Conservation (phyloP, 2,329 filamentous ascomycete species). For the Thielaviopsis populi region DNA sequence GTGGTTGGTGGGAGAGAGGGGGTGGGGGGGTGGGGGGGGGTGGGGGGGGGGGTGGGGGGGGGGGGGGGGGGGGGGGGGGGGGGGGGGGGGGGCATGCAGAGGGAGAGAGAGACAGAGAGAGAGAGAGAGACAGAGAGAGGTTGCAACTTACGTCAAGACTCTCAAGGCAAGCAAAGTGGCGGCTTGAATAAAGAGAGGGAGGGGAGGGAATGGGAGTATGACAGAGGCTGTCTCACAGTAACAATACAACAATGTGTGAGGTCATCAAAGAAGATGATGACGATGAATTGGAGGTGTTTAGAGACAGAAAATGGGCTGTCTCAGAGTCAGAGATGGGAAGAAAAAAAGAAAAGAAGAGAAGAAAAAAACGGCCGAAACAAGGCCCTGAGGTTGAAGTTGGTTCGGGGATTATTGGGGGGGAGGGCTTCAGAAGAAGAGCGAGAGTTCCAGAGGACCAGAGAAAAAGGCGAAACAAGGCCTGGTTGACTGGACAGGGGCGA, state of each 20-base stretch:
- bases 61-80: background rate
- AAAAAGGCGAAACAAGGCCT: background rate
- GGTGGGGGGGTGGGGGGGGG: background rate
- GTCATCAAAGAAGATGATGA: background rate
- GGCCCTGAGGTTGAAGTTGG: background rate
- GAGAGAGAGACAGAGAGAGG: background rate
- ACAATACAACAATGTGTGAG: background rate
- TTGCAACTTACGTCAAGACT: background rate
- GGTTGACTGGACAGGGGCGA: background rate
- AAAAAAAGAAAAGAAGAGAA: background rate
- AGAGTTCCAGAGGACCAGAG: background rate
- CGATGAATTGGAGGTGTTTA: background rate
- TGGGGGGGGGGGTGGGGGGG: background rate
- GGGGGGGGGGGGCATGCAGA: background rate
- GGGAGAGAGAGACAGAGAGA: background rate
- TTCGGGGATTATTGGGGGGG: background rate
- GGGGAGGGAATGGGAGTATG: background rate
- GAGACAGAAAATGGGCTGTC: background rate
- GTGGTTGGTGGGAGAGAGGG: background rate
- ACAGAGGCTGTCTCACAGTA: background rate
- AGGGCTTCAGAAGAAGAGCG: background rate
- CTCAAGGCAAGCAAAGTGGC: background rate
- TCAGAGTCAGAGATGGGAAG: background rate
- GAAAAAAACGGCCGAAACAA: background rate
- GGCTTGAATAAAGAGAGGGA: background rate